Evolutionary conservation across 2,329 filamentous ascomycete genomes (phyloP).

Genomic region (Amylocarpus encephaloides): DNA sequence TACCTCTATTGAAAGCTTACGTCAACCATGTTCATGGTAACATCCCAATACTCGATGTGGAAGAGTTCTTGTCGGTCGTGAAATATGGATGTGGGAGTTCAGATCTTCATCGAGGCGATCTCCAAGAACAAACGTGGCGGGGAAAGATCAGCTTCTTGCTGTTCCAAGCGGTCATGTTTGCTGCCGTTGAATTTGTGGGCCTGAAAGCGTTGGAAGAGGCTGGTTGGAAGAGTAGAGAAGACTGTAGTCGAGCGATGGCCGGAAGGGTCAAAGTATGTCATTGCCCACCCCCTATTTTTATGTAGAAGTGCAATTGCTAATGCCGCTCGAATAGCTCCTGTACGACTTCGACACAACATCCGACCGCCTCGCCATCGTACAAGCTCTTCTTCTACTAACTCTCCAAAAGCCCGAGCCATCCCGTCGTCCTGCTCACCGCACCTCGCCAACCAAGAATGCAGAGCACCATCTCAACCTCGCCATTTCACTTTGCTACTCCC

Average conservation of each 20-base stretch:
- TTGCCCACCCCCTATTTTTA: background rate
- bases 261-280: conserved; percentile 13
- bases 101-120: background rate
- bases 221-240: conserved; percentile 14
- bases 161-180: conserved; percentile 24
- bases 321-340: conserved; percentile 6
- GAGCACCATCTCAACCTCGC: conserved; percentile 6
- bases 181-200: conserved; percentile 14
- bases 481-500: conserved; percentile 5
- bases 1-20: conserved; percentile 19
- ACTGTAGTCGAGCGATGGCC: conserved; percentile 17
- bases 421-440: background rate
- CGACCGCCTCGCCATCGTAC: conserved; percentile 4
- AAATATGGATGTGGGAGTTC: conserved; percentile 7
- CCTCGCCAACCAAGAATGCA: background rate
- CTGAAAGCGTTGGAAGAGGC: conserved; percentile 11
- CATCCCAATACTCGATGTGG: conserved; percentile 20
- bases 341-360: conserved; percentile 20
- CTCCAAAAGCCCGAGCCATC: background rate
- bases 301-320: background rate
- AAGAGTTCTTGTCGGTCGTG: conserved; percentile 14
- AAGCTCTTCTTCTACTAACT: conserved; percentile 4
- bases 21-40: conserved; percentile 16
- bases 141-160: conserved; percentile 16
- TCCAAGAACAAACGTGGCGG: background rate